Percentiles rank a stretch among this genome's conserved stretches.
These are phyloP conservation scores for Neonectria ditissima DNA, from an alignment of 2,329 filamentous ascomycete genomes.

Conservation along the genomic window DNA sequence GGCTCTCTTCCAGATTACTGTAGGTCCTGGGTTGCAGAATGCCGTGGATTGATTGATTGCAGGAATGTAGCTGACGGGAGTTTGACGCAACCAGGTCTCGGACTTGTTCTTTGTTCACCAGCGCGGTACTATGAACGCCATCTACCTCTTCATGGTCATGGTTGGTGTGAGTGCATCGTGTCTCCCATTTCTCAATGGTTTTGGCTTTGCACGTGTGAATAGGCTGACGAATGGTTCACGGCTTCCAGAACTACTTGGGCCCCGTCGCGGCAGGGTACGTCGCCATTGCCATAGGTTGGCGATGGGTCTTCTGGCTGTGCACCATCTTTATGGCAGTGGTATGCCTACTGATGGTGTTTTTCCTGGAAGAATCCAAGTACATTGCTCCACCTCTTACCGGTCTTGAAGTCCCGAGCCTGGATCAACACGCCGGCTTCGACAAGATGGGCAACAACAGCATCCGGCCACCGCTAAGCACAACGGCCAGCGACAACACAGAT, in stretches of 20 bases:
- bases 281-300: conserved; percentile 26
- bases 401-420: background rate
- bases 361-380: conserved; percentile 26
- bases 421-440: background rate
- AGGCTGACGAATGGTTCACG: accelerated
- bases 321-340: conserved; percentile 19
- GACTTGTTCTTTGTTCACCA: conserved; percentile 50
- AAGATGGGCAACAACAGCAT: conserved; percentile 1
- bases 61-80: background rate
- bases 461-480: background rate
- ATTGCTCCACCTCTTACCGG: conserved; percentile 8
- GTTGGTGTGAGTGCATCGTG: conserved; percentile 22
- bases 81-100: conserved; percentile 10
- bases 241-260: conserved; percentile 33
- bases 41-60: too few species aligned
- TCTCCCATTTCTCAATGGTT: background rate
- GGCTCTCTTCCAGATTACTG: conserved; percentile 52
- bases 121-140: conserved; percentile 46
- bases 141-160: conserved; percentile 35
- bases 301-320: conserved; percentile 24
- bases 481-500: background rate
- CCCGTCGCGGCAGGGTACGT: conserved; percentile 32
- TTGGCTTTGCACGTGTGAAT: background rate
- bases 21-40: background rate
- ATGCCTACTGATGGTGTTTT: conserved; percentile 22